These are phyloP conservation scores for Hymenoscyphus occultus DNA, from an alignment of 2,329 filamentous ascomycete species.

Conservation along the genomic window DNA sequence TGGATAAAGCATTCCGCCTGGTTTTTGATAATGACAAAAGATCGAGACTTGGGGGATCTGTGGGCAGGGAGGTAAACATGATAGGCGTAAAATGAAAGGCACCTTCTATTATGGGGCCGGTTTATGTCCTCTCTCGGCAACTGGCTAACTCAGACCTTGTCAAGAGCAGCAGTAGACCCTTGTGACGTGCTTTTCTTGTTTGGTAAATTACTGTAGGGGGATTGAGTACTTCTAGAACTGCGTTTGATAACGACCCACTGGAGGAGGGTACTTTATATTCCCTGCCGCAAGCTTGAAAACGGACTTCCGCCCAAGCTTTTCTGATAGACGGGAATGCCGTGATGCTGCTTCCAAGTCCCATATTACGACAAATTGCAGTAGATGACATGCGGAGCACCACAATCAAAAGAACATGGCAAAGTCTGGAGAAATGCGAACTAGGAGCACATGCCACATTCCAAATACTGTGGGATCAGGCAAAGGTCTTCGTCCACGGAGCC, in stretches of 20 bases:
- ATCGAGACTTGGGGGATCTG: not conserved
- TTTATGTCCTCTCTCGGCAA: conserved; percentile 11
- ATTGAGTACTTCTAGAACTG: conserved; percentile 4
- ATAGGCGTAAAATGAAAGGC: conserved; percentile 9
- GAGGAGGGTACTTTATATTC: conserved; percentile 6
- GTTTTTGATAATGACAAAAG: conserved; percentile 8
- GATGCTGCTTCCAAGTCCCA: conserved; percentile 2
- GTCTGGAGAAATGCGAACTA: conserved; percentile 10
- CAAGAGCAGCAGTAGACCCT: conserved; percentile 8
- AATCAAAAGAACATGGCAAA: conserved; percentile 14
- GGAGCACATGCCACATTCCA: conserved; percentile 7
- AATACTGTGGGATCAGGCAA: conserved; percentile 7
- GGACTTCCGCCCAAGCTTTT: conserved; percentile 8
- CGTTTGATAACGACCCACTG: conserved; percentile 1
- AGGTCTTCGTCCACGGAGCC: not conserved
- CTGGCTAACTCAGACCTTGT: conserved; percentile 15
- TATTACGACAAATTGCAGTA: conserved; percentile 11
- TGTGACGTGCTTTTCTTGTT: conserved; percentile 12
- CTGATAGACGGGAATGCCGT: not conserved
- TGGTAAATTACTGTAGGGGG: not conserved
- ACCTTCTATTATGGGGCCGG: conserved; percentile 7
- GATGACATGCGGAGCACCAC: conserved; percentile 12
- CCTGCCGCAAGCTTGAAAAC: conserved; percentile 6
- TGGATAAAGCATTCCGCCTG: conserved; percentile 9
- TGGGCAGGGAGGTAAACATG: not conserved